These are phyloP conservation scores for Vitis hybrid DNA, from an alignment of 177 flowering plant genomes.

Conservation along the genomic window DNA sequence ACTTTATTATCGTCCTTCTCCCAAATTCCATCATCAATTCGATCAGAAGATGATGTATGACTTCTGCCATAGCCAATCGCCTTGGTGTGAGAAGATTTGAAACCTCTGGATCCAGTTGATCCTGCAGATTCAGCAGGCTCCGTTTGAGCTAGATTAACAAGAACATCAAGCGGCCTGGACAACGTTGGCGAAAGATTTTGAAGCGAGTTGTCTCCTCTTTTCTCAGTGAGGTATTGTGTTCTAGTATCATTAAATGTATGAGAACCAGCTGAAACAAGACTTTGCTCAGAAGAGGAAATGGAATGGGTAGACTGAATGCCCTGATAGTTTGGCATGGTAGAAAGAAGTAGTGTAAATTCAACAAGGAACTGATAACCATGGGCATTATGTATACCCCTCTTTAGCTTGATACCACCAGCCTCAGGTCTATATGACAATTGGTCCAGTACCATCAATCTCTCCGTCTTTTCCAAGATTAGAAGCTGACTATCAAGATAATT, in stretches of 20 bases:
- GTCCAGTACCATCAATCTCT: no score
- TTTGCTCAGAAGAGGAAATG: slow-evolving; percentile 25
- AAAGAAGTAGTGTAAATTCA: slow-evolving; percentile 79
- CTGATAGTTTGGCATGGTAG: slow-evolving; percentile 49
- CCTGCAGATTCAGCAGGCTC: slow-evolving; percentile 61
- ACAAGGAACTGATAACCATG: slow-evolving; percentile 99
- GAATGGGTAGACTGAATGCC: slow-evolving; percentile 31
- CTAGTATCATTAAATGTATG: slow-evolving; percentile 19
- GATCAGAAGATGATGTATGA: slow-evolving; percentile 61
- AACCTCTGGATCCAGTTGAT: slow-evolving; percentile 41
- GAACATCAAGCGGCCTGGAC: slow-evolving; percentile 90
- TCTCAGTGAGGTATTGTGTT: slow-evolving; percentile 22
- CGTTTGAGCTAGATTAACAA: slow-evolving; percentile 83
- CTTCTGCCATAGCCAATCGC: slow-evolving; percentile 53
- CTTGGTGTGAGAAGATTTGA: slow-evolving; percentile 46
- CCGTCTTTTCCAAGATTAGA: no score
- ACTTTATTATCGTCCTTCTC: slow-evolving; percentile 74
- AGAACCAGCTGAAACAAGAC: slow-evolving; percentile 33
- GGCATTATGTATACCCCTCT: slow-evolving; percentile 96
- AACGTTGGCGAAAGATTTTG: slow-evolving; percentile 67
- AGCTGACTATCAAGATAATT: no score
- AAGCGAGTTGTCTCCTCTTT: slow-evolving; percentile 31
- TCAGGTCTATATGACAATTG: slow-evolving; percentile 23
- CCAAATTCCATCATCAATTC: slow-evolving; percentile 64
- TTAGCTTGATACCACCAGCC: slow-evolving; percentile 85